phyloP scores from a whole-genome alignment of 805 yeast genomes.

The Metschnikowia lochheadii region DNA sequence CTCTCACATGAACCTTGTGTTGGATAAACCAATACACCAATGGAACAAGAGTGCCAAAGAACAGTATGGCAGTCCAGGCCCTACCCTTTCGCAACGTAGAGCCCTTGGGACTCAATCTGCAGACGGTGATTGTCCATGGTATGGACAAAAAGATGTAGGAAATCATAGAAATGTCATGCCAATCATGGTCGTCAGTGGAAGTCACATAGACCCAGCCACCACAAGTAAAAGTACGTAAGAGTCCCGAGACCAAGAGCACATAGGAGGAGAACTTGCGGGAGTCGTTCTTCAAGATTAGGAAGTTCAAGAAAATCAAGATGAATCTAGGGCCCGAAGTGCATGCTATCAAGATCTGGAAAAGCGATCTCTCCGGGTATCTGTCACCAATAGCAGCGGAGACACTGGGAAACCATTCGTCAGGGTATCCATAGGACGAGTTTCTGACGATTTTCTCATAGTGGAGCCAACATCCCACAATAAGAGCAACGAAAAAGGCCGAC shows the following conservation, averaged over 20 bases:
- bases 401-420: slow-evolving; percentile 98
- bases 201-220: slow-evolving; percentile 99
- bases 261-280: slow-evolving; percentile 32
- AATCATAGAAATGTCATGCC: slow-evolving; percentile 95
- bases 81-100: slow-evolving; percentile 50
- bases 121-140: slow-evolving; percentile 80
- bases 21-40: slow-evolving; percentile 85
- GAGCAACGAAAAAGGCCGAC: slow-evolving; percentile 71
- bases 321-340: slow-evolving; percentile 92
- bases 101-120: slow-evolving; percentile 43
- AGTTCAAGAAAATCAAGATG: slow-evolving; percentile 50
- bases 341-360: slow-evolving; percentile 89
- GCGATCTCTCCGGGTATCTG: slow-evolving; percentile 89
- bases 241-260: slow-evolving; percentile 56
- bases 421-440: slow-evolving; percentile 84
- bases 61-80: slow-evolving; percentile 49
- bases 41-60: slow-evolving; percentile 74
- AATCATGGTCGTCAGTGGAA: slow-evolving; percentile 94
- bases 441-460: slow-evolving; percentile 87
- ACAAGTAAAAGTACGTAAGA: slow-evolving; percentile 86
- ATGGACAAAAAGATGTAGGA: slow-evolving; percentile 80
- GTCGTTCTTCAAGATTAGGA: slow-evolving; percentile 42
- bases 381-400: slow-evolving; percentile 98
- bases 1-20: slow-evolving; percentile 78
- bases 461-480: slow-evolving; percentile 65